phyloP scores from a whole-genome alignment of 768 basidiomycete genomes.

The Xerocomellus dryophilus region DNA sequence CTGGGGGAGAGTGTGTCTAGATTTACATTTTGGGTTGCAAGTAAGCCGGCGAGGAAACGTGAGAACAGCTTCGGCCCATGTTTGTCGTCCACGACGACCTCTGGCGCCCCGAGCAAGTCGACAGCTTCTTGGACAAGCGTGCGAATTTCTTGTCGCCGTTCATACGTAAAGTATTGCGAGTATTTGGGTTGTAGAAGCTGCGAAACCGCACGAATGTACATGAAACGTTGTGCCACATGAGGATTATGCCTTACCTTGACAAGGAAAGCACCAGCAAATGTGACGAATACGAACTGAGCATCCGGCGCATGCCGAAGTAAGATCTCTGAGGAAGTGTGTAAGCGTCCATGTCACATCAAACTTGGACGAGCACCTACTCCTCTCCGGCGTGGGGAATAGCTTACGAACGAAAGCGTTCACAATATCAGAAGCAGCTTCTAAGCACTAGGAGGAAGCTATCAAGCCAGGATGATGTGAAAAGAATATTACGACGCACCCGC shows the following conservation, averaged over 20 bases:
- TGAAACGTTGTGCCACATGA: background rate
- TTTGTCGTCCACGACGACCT: constrained; percentile 74
- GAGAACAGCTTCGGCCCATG: constrained; percentile 81
- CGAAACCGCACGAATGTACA: background rate
- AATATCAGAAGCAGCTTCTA: constrained; percentile 63
- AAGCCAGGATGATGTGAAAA: background rate
- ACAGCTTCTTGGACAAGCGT: constrained; percentile 62
- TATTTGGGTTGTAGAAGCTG: constrained; percentile 80
- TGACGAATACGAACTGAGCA: constrained; percentile 74
- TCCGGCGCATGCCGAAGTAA: constrained; percentile 75
- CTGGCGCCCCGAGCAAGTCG: constrained; percentile 63
- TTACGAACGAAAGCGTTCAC: constrained; percentile 59
- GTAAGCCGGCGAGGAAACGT: constrained; percentile 69
- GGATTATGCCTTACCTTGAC: constrained; percentile 53
- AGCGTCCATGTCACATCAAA: background rate
- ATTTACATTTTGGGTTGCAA: constrained; percentile 53
- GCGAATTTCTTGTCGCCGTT: constrained; percentile 61
- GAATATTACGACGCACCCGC: constrained; percentile 45
- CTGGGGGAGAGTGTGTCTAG: constrained; percentile 16
- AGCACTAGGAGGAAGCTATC: constrained; percentile 43
- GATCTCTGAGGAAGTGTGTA: constrained; percentile 36
- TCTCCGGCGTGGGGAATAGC: constrained; percentile 48
- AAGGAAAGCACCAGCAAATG: constrained; percentile 79
- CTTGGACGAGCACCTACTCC: constrained; percentile 40
- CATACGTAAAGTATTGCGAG: constrained; percentile 52